Evolutionary conservation across 1,284 basidiomycete species (phyloP), one percentile per base, ranked within the genome.

Genomic region (Trametes versicolor): DNA sequence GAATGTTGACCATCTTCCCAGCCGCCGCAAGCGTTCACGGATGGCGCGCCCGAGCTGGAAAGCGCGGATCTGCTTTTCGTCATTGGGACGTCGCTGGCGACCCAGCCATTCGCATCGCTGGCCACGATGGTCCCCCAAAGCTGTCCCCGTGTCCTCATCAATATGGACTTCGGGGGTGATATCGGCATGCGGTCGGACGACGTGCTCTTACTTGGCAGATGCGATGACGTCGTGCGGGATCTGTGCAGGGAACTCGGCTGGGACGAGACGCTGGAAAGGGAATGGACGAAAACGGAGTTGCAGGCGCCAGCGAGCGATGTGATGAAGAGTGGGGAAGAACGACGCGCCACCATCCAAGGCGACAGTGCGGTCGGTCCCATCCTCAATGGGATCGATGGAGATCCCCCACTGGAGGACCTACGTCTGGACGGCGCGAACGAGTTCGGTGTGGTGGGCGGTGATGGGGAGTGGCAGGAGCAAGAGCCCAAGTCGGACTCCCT

Each of bases 71-170:
- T 99, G 12, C 85, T 99, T 21, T 89, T 99, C 70, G 89, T 98
- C 34, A 90, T 99, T 70, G 97, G 97, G 29, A 99, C 97, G 0
- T 97, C 95, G 2, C 84, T 97, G 29, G 90, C 89, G 6, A 91
- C 94, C 10, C 85, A 90, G 60, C 92, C 93, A 3, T 94, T 94
- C 72, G 91, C 92, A 2, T 84, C 85, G 1, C 83, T 94, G 27
- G 84, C 87, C 9, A 75, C 79, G 34, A 74, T 85, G 69, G 84
- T 86, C 1, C 78, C 80, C 9, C 66, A 77, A 2, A 67, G 69
- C 17, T 92, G 90, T 72, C 89, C 87, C n/a, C 86, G 92, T 7
- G 84, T 90, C 15, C 79, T 91, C 41, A 86, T 93, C 72, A 93
- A 93, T 70, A 78, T 91, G 49, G 90, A 92, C 51, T 77, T 75